These are phyloP conservation scores for Aureobasidium mangrovei DNA, from an alignment of 2,329 filamentous ascomycete species.

Conservation along the genomic window DNA sequence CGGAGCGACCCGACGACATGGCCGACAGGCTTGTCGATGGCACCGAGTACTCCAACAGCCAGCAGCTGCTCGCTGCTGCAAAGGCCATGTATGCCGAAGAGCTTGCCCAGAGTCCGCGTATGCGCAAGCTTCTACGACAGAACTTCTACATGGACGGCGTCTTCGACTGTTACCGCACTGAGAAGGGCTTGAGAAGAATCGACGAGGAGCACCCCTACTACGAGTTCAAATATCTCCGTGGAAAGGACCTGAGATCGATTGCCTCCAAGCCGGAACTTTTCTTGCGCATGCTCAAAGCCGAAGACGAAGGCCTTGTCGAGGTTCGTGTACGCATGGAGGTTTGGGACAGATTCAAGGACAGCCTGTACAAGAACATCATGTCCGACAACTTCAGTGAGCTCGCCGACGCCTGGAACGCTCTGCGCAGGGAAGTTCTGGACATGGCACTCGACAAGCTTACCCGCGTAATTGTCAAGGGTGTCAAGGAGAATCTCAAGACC, in stretches of 20 bases:
- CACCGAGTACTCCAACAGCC: conserved; percentile 64
- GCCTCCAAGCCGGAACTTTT: conserved; percentile 81
- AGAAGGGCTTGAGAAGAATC: conserved; percentile 88
- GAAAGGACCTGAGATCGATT: conserved; percentile 75
- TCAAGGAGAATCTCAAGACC: conserved; percentile 88
- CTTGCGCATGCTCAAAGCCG: conserved; percentile 93
- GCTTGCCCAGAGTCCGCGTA: conserved; percentile 73
- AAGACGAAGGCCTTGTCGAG: conserved; percentile 85
- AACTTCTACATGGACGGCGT: conserved; percentile 76
- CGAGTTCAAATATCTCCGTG: conserved; percentile 92
- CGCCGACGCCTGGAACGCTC: conserved; percentile 88
- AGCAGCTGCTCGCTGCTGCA: conserved; percentile 67
- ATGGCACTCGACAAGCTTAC: conserved; percentile 73
- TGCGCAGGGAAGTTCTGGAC: conserved; percentile 78
- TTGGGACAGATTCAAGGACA: conserved; percentile 64
- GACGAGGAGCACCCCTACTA: conserved; percentile 95
- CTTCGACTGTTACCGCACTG: conserved; percentile 81
- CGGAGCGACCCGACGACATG: conserved; percentile 71
- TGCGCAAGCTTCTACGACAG: conserved; percentile 77
- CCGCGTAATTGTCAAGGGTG: conserved; percentile 74
- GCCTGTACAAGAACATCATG: conserved; percentile 74
- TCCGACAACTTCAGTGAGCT: conserved; percentile 94
- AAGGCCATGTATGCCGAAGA: conserved; percentile 89
- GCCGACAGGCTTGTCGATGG: conserved; percentile 69
- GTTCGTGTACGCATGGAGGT: conserved; percentile 72